Evolutionary conservation across 2,329 filamentous ascomycete species (phyloP), one percentile per base, ranked within the genome.

Genomic region (Curvularia sp.): DNA sequence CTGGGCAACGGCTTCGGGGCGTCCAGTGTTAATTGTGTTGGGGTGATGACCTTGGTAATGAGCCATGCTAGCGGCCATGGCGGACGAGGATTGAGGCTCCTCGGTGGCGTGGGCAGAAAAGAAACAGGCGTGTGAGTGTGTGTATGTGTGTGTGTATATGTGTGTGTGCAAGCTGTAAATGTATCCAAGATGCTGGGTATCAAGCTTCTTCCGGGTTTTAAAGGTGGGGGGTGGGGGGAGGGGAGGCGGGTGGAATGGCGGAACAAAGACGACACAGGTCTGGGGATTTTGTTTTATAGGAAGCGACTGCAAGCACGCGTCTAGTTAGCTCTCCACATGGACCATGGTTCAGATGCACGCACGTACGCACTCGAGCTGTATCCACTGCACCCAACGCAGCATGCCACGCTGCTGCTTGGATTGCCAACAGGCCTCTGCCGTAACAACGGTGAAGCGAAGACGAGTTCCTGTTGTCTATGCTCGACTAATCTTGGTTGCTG

Each of bases 1-100:
- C n/a, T 41, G 49, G 0, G 38, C 41, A 12, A 57, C 30, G 1
- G 49, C 25, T 28, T 57, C 55, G 3, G 49, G 43, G 38, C 50
- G 55, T 19, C 50, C 55, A 5, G 38, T 18, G 3, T 21, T 49
- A 10, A 36, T 54, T n/a, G 38, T 36, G 12, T 32, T 43, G n/a
- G 38, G 21, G 15, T 47, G 82, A 13, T 0, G 83, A 82, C n/a
- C 78, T 74, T 13, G 70, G 67, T 9, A 73, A 62, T 9, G 67
- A 70, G 46, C 72, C 68, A 15, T 69, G 67, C 30, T 41, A 15
- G 36, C 38, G 49, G 49, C 36, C 49, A 53, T 53, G 41, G 9
- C 30, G 19, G 28, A 18, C 7, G 10, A 12, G 28, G 34, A 7
- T 7, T 12, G 18, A 19, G 15, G 27, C 6, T 25, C 8, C 15